Evolutionary conservation across 23 red algal species (phyloP).

Genomic region (Gracilaria gracilis): DNA sequence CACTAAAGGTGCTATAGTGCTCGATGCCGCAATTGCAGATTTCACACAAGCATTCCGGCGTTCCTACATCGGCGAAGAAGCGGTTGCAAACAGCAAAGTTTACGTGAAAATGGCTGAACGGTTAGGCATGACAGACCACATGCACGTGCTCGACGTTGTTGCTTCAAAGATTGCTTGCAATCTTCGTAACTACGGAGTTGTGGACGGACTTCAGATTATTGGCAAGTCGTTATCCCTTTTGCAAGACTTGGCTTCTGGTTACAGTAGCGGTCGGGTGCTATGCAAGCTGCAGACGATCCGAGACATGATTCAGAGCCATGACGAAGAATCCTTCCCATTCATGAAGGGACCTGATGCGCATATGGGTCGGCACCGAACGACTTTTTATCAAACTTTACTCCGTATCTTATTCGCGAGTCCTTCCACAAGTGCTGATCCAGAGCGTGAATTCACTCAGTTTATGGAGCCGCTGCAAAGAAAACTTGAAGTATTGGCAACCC

Average conservation of each 20-base stretch:
- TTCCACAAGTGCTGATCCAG: slow-evolving; percentile 70
- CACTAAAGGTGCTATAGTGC: slow-evolving; percentile 59
- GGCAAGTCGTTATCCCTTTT: slow-evolving; percentile 75
- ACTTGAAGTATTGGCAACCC: slow-evolving; percentile 48
- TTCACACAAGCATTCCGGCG: slow-evolving; percentile 86
- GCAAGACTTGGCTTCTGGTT: slow-evolving; percentile 78
- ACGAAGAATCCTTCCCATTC: slow-evolving; percentile 83
- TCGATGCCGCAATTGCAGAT: slow-evolving; percentile 89
- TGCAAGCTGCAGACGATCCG: slow-evolving; percentile 78
- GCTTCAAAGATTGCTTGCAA: slow-evolving; percentile 87
- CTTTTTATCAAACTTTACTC: slow-evolving; percentile 77
- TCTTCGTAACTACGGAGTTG: slow-evolving; percentile 76
- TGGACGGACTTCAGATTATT: slow-evolving; percentile 71
- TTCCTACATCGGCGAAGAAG: slow-evolving; percentile 89
- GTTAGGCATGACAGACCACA: slow-evolving; percentile 82
- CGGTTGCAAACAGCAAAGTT: slow-evolving; percentile 78
- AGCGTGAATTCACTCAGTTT: slow-evolving; percentile 78
- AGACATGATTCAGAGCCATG: slow-evolving; percentile 81
- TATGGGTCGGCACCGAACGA: slow-evolving; percentile 85
- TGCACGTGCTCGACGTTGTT: slow-evolving; percentile 87
- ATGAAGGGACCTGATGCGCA: slow-evolving; percentile 86
- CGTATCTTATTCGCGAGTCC: slow-evolving; percentile 73
- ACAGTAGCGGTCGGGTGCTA: slow-evolving; percentile 78
- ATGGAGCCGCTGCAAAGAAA: slow-evolving; percentile 74
- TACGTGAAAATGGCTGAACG: slow-evolving; percentile 85